Evolutionary conservation across 2,329 filamentous ascomycete genomes (phyloP), one percentile per base, ranked within the genome.

Genomic region (Ophiostoma perfectum): DNA sequence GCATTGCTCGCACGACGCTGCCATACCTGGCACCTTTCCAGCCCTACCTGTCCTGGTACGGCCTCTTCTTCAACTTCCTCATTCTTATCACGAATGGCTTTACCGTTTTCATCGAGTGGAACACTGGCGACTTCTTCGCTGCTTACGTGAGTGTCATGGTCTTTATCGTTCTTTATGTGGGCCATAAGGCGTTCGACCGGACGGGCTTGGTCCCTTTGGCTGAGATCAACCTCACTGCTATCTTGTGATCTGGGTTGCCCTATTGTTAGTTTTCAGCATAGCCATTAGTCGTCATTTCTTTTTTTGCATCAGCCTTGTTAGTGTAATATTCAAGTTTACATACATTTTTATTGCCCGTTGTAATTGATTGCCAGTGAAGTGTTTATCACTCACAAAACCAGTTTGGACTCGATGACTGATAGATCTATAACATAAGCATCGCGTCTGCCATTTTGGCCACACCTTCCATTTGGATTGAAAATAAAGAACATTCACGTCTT

Each of bases 81-180:
- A 88, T 91, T 70, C 82, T 87, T 67, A 69, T 91, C 38, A 90
- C 89, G 0, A 88, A 88, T 74, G 89, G 89, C 2, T 91, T 91
- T 77, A 87, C 86, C 9, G 82, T 84, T 4, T 90, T 90, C 74
- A 87, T 91, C 36, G 71, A 81, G 4, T 91, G 88, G 84, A 80
- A 78, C 73, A 84, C 82, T 11, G 80, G 80, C 68, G 79, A 82
- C 66, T 91, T 91, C 73, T 89, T 90, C 71, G 81, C 85, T 4
- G 81, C 83, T n/a, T 91, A 90, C 73, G 75, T 90, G 72, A 88
- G 86, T 71, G 74, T 90, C 69, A 85, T 90, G 39, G 74, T 91
- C 3, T 91, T 90, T 73, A 74, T 83, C 3, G 81, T 84, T 3
- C 76, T 89, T 12, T 88, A 84, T 72, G 67, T 83, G 1, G 86